Evolutionary conservation across 345 rosid species (phyloP), one percentile per base, ranked within the genome.

Genomic region (Eucalyptus viminalis): DNA sequence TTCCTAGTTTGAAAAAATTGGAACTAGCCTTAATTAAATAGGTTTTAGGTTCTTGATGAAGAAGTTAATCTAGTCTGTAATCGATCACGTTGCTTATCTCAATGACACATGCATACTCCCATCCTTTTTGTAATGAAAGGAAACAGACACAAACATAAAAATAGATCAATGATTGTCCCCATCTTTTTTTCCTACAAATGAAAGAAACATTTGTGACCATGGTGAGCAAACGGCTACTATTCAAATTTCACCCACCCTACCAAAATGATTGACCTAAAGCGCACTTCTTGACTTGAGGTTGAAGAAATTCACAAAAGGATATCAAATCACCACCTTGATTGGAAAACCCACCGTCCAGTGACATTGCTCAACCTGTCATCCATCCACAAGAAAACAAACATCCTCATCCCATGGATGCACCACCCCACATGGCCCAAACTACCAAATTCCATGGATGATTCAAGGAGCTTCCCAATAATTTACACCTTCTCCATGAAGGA

Each of bases 51-150:
- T 34, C 81, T 34, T 1, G 3, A 5, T 3, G 8, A 8, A 72
- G 12, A 4, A 72, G 22, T 2, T 2, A 4, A 34, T 22, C 2
- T 9, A 34, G 4, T 10, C 2, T 3, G 0, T 6, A 72, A 72
- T 72, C 8, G 8, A 72, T 72, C 14, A 0, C 45, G 1, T 4
- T 12, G 3, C 7, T 34, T 34, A 69, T 31, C 14, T 69, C 11
- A 69, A 6, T 0, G 25, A 5, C 81, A 19, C 14, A 15, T 10
- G 11, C 22, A 19, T 19, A 34, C 44, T 17, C 24, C 8, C 45
- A 1, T 72, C 44, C 3, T 19, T 34, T 72, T 9, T 8, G 44
- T 16, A 5, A 34, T 0, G 3, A 69, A 17, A 9, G 25, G 25
- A 16, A 69, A 29, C 34, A 65, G 14, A 9, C 80, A 31, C 80